Base-by-base conservation (phyloP, 352 stramenopile species). In the Phytophthora sp. region DNA sequence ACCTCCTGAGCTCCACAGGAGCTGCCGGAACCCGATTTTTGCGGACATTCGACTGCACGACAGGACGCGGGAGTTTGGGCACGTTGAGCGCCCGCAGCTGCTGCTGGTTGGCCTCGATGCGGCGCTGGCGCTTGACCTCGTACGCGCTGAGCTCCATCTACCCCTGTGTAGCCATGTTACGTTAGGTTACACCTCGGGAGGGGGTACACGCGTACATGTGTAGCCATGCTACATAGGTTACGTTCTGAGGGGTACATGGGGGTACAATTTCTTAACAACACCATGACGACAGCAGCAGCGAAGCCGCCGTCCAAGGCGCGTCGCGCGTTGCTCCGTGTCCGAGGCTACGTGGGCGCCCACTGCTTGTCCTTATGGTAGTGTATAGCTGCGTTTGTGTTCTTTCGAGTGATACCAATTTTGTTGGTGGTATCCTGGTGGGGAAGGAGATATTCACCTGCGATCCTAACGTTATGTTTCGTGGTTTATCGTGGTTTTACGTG, bases 101-200 rank as follows among this genome's bases (percentile, higher is more conserved):
- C 20, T 61, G 62, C 43, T 76, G 72, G 70, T 90, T 90, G 38
- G 69, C 55, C 45, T 74, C 63, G 20, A 91, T 76, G 57, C 79
- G 82, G 55, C 74, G 75, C 57, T 62, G 55, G 1, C 82, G 77
- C 71, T 89, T 91, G 49, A 73, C 64, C 35, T 91, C 82, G 64
- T 91, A 91, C 27, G 65, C 79, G 44, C 68, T 74, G 26, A 85
- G 6, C 38, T 53, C 60, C 60, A 69, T 69, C 34, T 18, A 15
- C 8, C 5, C 9, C 32, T 15, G 10, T 31, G 37, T 26, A 60
- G 23, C 28, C 28, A 52, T 43, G n/a, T n/a, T n/a, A n/a, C n/a
- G n/a, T n/a, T n/a, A n/a, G n/a, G n/a, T n/a, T n/a, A n/a, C n/a
- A n/a, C n/a, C n/a, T n/a, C n/a, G n/a, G n/a, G n/a, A n/a, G n/a